A percentile compares a stretch with the other conserved stretches of the same genome.
phyloP scores from a whole-genome alignment of 306 rosid species.

The Prunus armeniaca region DNA sequence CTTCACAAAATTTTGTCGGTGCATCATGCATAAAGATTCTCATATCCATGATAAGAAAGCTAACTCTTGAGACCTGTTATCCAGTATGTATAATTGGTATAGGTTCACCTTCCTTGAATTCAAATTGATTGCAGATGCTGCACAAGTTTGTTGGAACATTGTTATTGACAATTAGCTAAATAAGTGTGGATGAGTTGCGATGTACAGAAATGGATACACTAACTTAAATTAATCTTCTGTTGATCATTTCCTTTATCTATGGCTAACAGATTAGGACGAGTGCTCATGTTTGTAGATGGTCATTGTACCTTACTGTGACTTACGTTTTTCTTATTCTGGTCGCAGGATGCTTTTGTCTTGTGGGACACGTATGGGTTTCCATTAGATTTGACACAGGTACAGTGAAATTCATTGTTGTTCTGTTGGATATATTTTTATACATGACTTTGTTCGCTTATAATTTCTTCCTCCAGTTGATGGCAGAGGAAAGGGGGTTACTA shows the following conservation, averaged over 20 bases:
- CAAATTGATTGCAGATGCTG: not conserved
- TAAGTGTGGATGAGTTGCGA: not conserved
- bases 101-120: not conserved
- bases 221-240: not conserved
- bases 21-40: not conserved
- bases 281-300: not conserved
- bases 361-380: constrained; percentile 99
- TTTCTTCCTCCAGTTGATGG: constrained; percentile 72
- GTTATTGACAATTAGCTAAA: not conserved
- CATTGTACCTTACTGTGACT: not conserved
- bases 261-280: not conserved
- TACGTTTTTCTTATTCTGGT: constrained; percentile 25
- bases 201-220: not conserved
- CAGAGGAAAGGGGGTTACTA: constrained; percentile 80
- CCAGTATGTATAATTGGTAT: not conserved
- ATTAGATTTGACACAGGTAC: constrained; percentile 94
- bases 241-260: not conserved
- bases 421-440: constrained; percentile 1
- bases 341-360: constrained; percentile 91
- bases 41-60: not conserved
- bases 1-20: not conserved
- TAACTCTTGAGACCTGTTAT: not conserved
- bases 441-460: constrained; percentile 11
- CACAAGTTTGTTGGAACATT: not conserved
- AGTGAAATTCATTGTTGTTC: constrained; percentile 13